phyloP scores from a whole-genome alignment of 2,329 filamentous ascomycete genomes.

The Grosmannia penicillata region DNA sequence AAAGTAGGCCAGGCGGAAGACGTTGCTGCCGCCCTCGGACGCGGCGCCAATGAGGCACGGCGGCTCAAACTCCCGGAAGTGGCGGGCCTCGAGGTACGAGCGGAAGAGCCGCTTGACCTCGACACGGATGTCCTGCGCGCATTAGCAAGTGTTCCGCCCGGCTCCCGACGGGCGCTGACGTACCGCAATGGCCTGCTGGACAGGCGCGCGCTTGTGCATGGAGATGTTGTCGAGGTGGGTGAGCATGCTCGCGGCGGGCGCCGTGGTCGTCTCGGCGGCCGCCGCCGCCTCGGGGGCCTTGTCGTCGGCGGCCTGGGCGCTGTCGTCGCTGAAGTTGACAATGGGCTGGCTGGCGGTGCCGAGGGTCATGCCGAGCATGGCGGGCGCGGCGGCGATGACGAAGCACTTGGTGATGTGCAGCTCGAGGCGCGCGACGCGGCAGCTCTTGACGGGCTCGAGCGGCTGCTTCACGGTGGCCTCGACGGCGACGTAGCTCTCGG shows the following conservation, averaged over 20 bases:
- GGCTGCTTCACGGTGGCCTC: slow-evolving; percentile 72
- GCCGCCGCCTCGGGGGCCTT: slow-evolving; percentile 14
- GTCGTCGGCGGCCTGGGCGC: slow-evolving; percentile 29
- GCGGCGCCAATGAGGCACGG: slow-evolving; percentile 81
- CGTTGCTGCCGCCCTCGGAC: slow-evolving; percentile 83
- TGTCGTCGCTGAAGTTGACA: slow-evolving; percentile 37
- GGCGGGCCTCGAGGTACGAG: slow-evolving; percentile 54
- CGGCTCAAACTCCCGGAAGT: slow-evolving; percentile 75
- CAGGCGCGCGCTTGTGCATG: slow-evolving; percentile 81
- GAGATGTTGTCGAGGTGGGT: slow-evolving; percentile 84
- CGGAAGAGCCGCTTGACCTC: slow-evolving; percentile 25
- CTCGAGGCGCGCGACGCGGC: slow-evolving; percentile 65
- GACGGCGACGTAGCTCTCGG: slow-evolving; percentile 71
- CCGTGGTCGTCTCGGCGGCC: slow-evolving; percentile 20
- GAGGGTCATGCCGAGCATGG: slow-evolving; percentile 42
- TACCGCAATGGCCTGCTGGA: slow-evolving; percentile 76
- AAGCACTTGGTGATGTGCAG: slow-evolving; percentile 80
- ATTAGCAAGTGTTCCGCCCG: too few relatives aligned
- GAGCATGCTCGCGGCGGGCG: slow-evolving; percentile 67
- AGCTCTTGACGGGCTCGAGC: slow-evolving; percentile 76
- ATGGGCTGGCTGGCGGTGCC: slow-evolving; percentile 39
- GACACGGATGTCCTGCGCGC: slow-evolving; percentile 29
- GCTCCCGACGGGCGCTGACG: too few relatives aligned
- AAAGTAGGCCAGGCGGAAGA: slow-evolving; percentile 86
- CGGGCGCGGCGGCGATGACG: slow-evolving; percentile 50